Conservation (phyloP, 140 eudicot genomes). For the Ambrosia hybrid region DNA sequence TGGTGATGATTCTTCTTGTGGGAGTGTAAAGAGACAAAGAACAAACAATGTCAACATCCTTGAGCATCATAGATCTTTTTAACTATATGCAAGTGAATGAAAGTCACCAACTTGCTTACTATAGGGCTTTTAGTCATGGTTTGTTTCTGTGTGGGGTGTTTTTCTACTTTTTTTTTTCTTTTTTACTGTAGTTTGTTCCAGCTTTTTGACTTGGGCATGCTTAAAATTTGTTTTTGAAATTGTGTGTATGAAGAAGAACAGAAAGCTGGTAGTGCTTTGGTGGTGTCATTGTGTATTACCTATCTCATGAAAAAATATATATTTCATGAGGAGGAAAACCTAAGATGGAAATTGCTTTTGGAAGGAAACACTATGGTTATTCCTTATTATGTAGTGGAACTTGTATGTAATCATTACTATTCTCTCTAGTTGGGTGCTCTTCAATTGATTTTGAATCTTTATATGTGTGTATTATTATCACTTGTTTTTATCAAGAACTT, state of each 20-base stretch:
- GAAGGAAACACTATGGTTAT: slow-evolving; percentile 26
- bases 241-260: slow-evolving; percentile 31
- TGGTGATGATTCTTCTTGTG: slow-evolving; percentile 68
- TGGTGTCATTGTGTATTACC: slow-evolving; percentile 33
- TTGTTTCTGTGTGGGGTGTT: slow-evolving; percentile 38
- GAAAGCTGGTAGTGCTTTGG: slow-evolving; percentile 24
- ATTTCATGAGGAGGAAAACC: slow-evolving; percentile 55
- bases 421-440: not conserved
- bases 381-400: slow-evolving; percentile 33
- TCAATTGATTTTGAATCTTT: not conserved
- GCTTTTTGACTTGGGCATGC: slow-evolving; percentile 33
- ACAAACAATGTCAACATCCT: slow-evolving; percentile 60
- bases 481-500: too few species aligned
- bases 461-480: not conserved
- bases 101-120: slow-evolving; percentile 13
- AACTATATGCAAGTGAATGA: slow-evolving; percentile 19
- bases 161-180: not conserved
- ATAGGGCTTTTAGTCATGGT: slow-evolving; percentile 9
- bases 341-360: slow-evolving; percentile 41
- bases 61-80: slow-evolving; percentile 52
- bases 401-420: slow-evolving; percentile 14
- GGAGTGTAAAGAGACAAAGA: slow-evolving; percentile 89
- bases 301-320: slow-evolving; percentile 27
- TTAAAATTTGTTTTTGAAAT: not conserved
- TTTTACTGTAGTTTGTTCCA: not conserved